phyloP scores from a whole-genome alignment of 1,284 basidiomycete species.

The Wolfiporia cocos region DNA sequence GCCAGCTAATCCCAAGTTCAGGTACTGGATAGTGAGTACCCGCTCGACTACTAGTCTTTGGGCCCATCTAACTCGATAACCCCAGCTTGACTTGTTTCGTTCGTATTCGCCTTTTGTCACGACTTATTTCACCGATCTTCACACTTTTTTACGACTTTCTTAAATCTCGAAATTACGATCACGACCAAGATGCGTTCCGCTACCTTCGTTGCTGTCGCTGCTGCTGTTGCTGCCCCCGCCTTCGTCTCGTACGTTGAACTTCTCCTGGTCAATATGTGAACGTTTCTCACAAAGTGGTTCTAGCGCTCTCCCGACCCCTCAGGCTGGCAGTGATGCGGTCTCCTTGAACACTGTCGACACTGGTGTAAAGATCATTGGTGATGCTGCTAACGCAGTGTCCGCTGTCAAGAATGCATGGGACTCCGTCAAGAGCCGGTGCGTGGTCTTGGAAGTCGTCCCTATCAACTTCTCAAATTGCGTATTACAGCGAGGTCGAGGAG shows the following conservation, averaged over 20 bases:
- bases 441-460: no score
- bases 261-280: no score
- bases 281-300: no score
- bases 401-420: no score
- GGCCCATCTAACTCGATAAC: not conserved
- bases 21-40: constrained; percentile 1
- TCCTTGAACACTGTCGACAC: not conserved
- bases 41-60: no score
- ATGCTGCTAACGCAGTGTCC: no score
- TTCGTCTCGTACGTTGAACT: not conserved
- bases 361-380: no score
- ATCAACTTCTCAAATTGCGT: no score
- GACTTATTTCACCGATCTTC: not conserved
- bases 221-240: not conserved
- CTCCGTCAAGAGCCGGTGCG: no score
- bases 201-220: not conserved
- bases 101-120: not conserved
- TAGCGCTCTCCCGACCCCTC: no score
- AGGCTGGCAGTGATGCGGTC: not conserved
- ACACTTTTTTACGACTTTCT: constrained; percentile 3
- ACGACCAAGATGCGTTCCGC: constrained; percentile 2
- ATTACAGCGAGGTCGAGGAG: not conserved
- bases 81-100: constrained; percentile 2
- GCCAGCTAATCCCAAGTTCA: constrained; percentile 1
- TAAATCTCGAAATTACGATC: no score